Base-by-base conservation (phyloP, 371 early-diverging fungal species). In the Mortierella sp. region DNA sequence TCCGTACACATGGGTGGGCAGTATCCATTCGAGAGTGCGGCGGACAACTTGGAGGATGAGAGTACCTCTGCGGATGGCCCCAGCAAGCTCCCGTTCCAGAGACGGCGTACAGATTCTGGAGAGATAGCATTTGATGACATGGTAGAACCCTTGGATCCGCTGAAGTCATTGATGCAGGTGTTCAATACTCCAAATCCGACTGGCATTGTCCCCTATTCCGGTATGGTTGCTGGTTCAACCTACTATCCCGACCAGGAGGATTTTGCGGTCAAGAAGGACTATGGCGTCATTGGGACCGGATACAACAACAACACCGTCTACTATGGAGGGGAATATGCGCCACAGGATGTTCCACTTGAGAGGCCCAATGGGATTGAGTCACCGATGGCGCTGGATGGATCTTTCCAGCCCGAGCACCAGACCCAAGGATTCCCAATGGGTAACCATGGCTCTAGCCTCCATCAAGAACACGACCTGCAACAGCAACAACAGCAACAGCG, bases 141-240 rank as follows among this genome's bases (percentile, higher is more conserved):
- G 0, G 56, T 49, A 1, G 78, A 70, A 12, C 44, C 34, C 4
- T 43, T 76, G 47, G 58, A 70, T 17, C 78, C 78, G 6, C 70
- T 61, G 17, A 31, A 48, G 11, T 76, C 78, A 0, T 39, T 76
- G 44, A 65, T 76, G 54, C 70, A 70, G 19, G n/a, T 70, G 17
- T 76, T 76, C 42, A 58, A 54, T 31, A 52, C 52, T 50, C 53
- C 65, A 4, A 60, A 65, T 24, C 58, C 78, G 0, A 28, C 70
- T 2, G 62, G 70, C 1, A 5, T 61, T 4, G 56, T 44, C 3
- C 30, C 23, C 26, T 58, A 50, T 21, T 2, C 60, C 8, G 60
- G 37, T n/a, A 51, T 57, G 44, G 31, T 50, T 17, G 48, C 43
- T 4, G 64, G 39, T 12, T 53, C 64, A 6, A 43, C 26, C 11